Conservation (phyloP, 139 green algal genomes). For the Chlamydomonas eustigma region DNA sequence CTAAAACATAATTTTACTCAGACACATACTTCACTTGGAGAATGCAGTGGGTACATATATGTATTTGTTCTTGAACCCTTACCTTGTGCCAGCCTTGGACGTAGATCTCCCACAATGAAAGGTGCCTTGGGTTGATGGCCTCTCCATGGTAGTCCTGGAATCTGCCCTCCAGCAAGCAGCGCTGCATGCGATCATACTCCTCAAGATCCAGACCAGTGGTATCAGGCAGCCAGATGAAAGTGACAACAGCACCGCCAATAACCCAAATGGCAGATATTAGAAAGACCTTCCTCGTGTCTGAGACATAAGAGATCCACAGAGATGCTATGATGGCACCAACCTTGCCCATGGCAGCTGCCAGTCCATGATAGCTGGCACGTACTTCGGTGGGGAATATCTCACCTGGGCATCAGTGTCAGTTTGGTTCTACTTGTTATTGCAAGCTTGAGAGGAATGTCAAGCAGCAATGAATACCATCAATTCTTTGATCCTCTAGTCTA, state of each 20-base stretch:
- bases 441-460: no score
- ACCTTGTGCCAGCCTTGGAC: constrained; percentile 29
- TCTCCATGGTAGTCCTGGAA: constrained; percentile 47
- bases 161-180: constrained; percentile 36
- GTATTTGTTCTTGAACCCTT: background rate
- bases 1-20: no score
- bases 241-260: constrained; percentile 3
- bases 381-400: constrained; percentile 70
- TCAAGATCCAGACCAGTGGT: constrained; percentile 54
- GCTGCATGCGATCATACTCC: constrained; percentile 54
- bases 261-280: constrained; percentile 18
- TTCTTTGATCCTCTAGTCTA: no score
- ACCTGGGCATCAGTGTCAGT: no score
- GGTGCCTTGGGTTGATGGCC: constrained; percentile 59
- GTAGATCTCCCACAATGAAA: constrained; percentile 54
- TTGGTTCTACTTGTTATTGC: no score
- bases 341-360: constrained; percentile 39
- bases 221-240: constrained; percentile 45
- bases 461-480: no score
- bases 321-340: constrained; percentile 34
- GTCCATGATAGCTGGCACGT: constrained; percentile 37
- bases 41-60: background rate
- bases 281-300: constrained; percentile 7
- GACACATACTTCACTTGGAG: background rate
- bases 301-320: constrained; percentile 27